Conservation (phyloP, 2,329 filamentous ascomycete species). For the Fusarium nygamai region DNA sequence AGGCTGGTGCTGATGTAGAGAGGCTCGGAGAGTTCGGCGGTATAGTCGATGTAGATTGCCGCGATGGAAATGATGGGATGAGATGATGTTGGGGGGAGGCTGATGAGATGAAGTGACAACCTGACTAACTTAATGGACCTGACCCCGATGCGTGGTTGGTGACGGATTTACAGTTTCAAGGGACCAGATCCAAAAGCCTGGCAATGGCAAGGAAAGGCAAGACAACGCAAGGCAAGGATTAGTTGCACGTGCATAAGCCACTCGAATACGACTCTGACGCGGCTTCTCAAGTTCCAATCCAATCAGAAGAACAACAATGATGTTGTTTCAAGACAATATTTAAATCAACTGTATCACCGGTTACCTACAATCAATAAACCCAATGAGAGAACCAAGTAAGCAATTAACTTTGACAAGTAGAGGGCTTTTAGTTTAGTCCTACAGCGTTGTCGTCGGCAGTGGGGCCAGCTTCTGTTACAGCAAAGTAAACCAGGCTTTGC, state of each 20-base stretch:
- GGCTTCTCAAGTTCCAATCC: not conserved
- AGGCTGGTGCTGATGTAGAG: conserved; percentile 6
- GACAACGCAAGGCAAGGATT: conserved; percentile 24
- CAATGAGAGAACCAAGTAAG: not conserved
- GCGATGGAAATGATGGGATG: not conserved
- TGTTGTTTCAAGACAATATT: not conserved
- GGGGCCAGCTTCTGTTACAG: conserved; percentile 14
- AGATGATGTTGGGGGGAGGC: conserved; percentile 26
- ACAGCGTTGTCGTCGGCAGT: conserved; percentile 9
- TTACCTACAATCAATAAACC: not conserved
- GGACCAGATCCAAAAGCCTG: conserved; percentile 19
- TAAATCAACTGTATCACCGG: not conserved
- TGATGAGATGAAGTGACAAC: conserved; percentile 26
- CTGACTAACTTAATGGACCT: conserved; percentile 11
- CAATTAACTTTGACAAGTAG: not conserved
- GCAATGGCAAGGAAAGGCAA: conserved; percentile 2
- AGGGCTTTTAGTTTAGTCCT: conserved; percentile 3
- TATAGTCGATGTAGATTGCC: conserved; percentile 17
- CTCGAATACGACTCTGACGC: conserved; percentile 22
- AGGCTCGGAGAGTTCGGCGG: not conserved
- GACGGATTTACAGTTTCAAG: conserved; percentile 38
- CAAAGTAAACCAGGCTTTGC: conserved; percentile 20
- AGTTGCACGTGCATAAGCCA: conserved; percentile 36
- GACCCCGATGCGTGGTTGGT: conserved; percentile 25
- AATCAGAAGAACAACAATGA: not conserved